Evolutionary conservation across 2,329 filamentous ascomycete genomes (phyloP), one percentile per base, ranked within the genome.

Genomic region (Apiospora sp.): DNA sequence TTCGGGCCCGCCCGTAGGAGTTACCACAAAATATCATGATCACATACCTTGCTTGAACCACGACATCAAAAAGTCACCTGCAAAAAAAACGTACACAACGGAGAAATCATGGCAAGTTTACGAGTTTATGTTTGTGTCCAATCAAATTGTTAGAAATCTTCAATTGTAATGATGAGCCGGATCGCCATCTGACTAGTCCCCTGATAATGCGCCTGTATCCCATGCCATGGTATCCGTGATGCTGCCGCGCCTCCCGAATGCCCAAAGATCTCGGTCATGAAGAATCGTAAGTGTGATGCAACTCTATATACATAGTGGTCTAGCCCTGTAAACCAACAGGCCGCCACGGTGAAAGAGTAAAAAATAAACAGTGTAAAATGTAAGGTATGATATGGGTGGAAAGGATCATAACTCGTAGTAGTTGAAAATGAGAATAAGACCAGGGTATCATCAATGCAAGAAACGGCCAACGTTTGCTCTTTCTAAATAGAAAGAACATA

Each of bases 401-500:
- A 69, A 49, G 46, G 16, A 24, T 49, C 67, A 48, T 69, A 69
- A 48, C 43, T 69, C 43, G 67, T 46, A 13, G 24, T 69, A 14
- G 44, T 48, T 44, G 22, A n/a, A 44, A 68, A 46, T 14, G 67
- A 19, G 24, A 48, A 48, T 24, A 4, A 22, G 19, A 19, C 41
- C 44, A 16, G 41, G n/a, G 43, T 68, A 27, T 44, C 67, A 30
- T 44, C 67, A 30, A 68, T 24, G 43, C 41, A 27, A 34, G n/a
- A 67, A 46, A n/a, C 43, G 27, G 27, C 41, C 46, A 51, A 19
- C 22, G 34, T 30, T 41, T 49, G 68, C n/a, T 43, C 71, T 72
- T 73, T 75, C 85, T 84, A 94, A 78, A 94, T 86, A 74, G 93
- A 95, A 78, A 95, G 87, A 80, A 95, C 92, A 82, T 94, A 94